A percentile compares a stretch with the other conserved stretches of the same genome.
These are phyloP conservation scores for Rubroshorea leprosula DNA, from an alignment of 345 rosid genomes.

Conservation along the genomic window DNA sequence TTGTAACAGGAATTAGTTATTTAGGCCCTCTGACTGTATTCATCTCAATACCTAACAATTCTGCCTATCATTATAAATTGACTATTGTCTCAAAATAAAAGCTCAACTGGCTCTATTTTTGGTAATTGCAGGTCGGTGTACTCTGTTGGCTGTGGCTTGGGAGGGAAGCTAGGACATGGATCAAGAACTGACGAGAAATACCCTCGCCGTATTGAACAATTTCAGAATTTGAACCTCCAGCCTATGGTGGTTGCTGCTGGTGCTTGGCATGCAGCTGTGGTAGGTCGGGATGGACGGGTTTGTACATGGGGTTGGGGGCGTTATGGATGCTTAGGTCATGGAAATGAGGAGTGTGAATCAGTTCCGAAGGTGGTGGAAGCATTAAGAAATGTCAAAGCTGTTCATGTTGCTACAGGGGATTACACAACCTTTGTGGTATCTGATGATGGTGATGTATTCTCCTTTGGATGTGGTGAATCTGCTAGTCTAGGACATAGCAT, in stretches of 20 bases:
- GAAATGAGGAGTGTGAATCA: slow-evolving; percentile 73
- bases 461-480: slow-evolving; percentile 91
- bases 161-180: slow-evolving; percentile 97
- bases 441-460: slow-evolving; percentile 86
- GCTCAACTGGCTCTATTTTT: too few relatives aligned
- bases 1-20: too few relatives aligned
- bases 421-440: slow-evolving; percentile 89
- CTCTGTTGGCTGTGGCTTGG: slow-evolving; percentile 97
- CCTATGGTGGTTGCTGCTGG: slow-evolving; percentile 92
- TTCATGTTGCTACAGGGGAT: slow-evolving; percentile 84
- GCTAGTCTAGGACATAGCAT: slow-evolving; percentile 83
- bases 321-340: slow-evolving; percentile 92
- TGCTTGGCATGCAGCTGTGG: slow-evolving; percentile 97
- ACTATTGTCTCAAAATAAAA: too few relatives aligned
- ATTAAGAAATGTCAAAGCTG: slow-evolving; percentile 63
- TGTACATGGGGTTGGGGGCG: slow-evolving; percentile 99
- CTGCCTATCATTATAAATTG: too few relatives aligned
- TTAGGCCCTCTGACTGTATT: too few relatives aligned
- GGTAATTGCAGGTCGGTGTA: slow-evolving; percentile 98
- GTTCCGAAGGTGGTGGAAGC: slow-evolving; percentile 82
- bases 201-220: slow-evolving; percentile 83
- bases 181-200: slow-evolving; percentile 65
- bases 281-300: slow-evolving; percentile 85
- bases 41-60: too few relatives aligned
- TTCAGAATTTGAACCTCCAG: slow-evolving; percentile 63